Base-by-base conservation (phyloP, 768 basidiomycete genomes). In the Mycena venus region DNA sequence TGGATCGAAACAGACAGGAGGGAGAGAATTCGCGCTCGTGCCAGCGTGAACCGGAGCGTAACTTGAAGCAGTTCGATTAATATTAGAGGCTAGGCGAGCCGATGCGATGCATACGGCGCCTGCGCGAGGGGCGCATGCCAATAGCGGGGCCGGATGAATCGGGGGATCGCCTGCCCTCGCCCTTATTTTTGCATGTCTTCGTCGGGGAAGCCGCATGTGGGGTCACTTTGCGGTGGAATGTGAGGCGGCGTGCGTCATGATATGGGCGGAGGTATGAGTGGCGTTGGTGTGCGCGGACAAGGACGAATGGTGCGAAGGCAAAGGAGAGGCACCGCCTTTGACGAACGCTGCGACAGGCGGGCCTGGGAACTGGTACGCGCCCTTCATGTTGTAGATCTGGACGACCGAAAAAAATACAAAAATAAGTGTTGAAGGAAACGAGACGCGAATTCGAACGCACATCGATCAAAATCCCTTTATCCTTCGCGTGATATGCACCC, bases 401-500 rank as follows among this genome's bases (percentile, higher is more conserved):
- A 40, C 15, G 17, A 11, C 19, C 21, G n/a, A 36, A 55, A 38
- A 19, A 47, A n/a, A 60, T 9, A 9, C 5, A 17, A 29, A 27
- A 27, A 21, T 25, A 2, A 58, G 3, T 3, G 19, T 9, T 9
- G n/a, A 17, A 15, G 3, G 47, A 12, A 25, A 27, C 12, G 7
- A 42, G 51, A 31, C 17, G 9, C 10, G 1, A 19, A 19, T n/a
- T 5, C 19, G 2, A 4, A 70, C 74, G 44, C 36, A 78, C 68
- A 49, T 78, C 66, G 49, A 85, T 84, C 44, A 85, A 83, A 75
- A 91, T 88, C 38, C 76, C 78, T 6, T 59, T 21, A 32, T 75
- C 68, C 17, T 32, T 62, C 14, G 62, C 6, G 38, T 68, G 64
- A 74, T 83, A 83, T 14, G 82, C 82, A 25, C 82, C 82, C 2